A percentile compares a stretch with the other conserved stretches of the same genome.
Evolutionary conservation across 805 yeast species (phyloP).

Genomic region (Grigorovia humatica): DNA sequence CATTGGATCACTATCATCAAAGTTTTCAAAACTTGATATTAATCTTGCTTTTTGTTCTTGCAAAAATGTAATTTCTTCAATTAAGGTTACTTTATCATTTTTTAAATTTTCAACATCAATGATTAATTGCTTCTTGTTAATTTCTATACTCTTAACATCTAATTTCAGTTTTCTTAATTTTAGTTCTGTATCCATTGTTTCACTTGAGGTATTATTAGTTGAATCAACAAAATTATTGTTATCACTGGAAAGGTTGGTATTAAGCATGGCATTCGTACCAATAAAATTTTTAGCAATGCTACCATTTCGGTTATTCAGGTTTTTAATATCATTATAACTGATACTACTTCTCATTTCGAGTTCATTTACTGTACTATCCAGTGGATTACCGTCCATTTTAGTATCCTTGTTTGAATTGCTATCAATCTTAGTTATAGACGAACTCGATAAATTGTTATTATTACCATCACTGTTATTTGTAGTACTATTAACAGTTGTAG

Average conservation of each 20-base stretch:
- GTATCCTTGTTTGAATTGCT: background rate
- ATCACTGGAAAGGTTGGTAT: background rate
- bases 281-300: slow-evolving; percentile 2
- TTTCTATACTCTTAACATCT: slow-evolving; percentile 33
- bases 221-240: background rate
- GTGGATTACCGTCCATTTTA: background rate
- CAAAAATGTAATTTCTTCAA: slow-evolving; percentile 34
- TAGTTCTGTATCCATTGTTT: slow-evolving; percentile 19
- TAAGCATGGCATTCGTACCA: background rate
- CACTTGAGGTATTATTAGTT: background rate
- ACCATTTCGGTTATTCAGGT: slow-evolving; percentile 5
- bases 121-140: slow-evolving; percentile 34
- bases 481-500: background rate
- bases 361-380: background rate
- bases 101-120: slow-evolving; percentile 45
- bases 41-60: slow-evolving; percentile 3
- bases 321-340: background rate
- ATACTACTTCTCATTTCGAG: background rate
- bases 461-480: background rate
- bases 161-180: slow-evolving; percentile 32
- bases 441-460: background rate
- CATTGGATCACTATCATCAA: slow-evolving; percentile 1
- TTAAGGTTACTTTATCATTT: slow-evolving; percentile 37
- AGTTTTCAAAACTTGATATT: background rate
- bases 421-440: too few species aligned